Conservation (phyloP, 2,329 filamentous ascomycete species). For the Colletotrichum sp. region DNA sequence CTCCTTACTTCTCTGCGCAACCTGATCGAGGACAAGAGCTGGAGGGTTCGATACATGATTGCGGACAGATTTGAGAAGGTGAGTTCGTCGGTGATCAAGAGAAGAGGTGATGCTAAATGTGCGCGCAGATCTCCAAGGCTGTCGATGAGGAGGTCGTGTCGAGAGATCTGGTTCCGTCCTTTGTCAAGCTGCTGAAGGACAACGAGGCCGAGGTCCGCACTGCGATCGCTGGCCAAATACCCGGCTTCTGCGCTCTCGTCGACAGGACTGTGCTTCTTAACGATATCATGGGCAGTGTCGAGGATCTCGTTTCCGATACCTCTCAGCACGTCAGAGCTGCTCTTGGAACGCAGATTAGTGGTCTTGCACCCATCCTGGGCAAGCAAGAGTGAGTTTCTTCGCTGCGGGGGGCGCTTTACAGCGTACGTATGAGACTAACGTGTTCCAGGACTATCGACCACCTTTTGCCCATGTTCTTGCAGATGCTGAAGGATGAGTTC, state of each 20-base stretch:
- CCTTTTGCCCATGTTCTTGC: constrained; percentile 96
- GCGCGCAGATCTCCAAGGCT: constrained; percentile 86
- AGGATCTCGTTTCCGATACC: constrained; percentile 93
- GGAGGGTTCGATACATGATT: constrained; percentile 99
- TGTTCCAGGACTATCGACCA: constrained; percentile 84
- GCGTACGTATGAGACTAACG: neutral
- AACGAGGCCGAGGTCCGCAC: constrained; percentile 97
- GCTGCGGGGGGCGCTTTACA: neutral
- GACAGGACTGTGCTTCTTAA: constrained; percentile 88
- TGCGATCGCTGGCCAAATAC: constrained; percentile 96
- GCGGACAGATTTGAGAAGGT: constrained; percentile 98
- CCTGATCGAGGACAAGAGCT: constrained; percentile 99
- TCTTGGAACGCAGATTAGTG: constrained; percentile 95
- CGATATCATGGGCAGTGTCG: constrained; percentile 95
- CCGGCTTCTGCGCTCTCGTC: constrained; percentile 91
- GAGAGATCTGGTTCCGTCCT: constrained; percentile 92
- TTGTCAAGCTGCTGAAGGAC: constrained; percentile 97
- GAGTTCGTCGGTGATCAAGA: constrained; percentile 17
- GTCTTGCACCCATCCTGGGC: constrained; percentile 93
- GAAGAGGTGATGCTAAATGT: constrained; percentile 19
- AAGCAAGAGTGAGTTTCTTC: constrained; percentile 88
- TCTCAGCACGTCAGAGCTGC: constrained; percentile 97
- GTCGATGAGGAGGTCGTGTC: constrained; percentile 97
- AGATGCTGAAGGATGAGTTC: constrained; percentile 99
- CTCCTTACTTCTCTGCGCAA: constrained; percentile 88